Conservation (phyloP, 2,329 filamentous ascomycete genomes). For the Arthrobotrys conoides region DNA sequence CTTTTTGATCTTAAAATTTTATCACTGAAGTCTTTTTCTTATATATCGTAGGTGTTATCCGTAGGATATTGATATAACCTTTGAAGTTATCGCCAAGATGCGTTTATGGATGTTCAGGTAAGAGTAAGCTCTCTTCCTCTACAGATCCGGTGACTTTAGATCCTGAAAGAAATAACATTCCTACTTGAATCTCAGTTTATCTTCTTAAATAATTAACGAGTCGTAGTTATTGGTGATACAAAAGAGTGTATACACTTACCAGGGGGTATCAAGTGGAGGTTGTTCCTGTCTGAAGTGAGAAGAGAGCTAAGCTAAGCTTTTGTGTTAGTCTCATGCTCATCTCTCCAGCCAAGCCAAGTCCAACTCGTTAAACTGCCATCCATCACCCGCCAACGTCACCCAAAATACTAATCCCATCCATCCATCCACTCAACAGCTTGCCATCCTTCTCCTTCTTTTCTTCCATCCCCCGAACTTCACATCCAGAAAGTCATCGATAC, state of each 20-base stretch:
- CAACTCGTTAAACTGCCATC: conserved; percentile 7
- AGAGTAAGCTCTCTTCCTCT: too few species aligned
- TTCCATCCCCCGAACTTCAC: background rate
- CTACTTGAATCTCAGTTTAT: too few species aligned
- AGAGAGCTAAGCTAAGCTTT: conserved; percentile 15
- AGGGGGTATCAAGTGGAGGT: background rate
- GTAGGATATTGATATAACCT: too few species aligned
- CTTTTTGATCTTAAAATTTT: too few species aligned
- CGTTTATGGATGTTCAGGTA: background rate
- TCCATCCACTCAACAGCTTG: conserved; percentile 13
- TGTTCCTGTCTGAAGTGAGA: background rate
- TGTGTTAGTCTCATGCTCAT: conserved; percentile 54
- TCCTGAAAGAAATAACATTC: too few species aligned
- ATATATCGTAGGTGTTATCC: background rate
- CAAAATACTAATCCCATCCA: conserved; percentile 17
- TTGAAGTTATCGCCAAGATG: background rate
- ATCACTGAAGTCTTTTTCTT: background rate
- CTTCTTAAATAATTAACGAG: too few species aligned
- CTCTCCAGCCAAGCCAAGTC: conserved; percentile 26
- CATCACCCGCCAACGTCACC: conserved; percentile 61
- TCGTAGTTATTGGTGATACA: background rate
- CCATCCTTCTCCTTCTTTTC: conserved; percentile 8
- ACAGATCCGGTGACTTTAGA: too few species aligned
- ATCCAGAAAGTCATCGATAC: conserved; percentile 3
- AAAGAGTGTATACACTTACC: background rate